phyloP scores from a whole-genome alignment of 805 yeast genomes.

The Starmerella powellii region DNA sequence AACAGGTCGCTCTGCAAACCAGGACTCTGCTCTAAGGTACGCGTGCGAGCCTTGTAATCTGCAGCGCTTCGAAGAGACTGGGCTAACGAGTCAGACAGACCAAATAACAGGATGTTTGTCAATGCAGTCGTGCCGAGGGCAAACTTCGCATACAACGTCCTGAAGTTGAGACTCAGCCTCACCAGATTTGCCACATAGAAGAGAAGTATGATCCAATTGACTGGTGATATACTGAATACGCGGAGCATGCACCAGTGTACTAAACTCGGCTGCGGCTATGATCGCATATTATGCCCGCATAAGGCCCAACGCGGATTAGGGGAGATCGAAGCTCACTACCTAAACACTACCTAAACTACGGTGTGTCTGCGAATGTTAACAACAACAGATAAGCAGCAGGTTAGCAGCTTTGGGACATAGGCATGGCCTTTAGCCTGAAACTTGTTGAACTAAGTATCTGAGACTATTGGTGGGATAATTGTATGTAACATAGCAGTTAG shows the following conservation, averaged over 20 bases:
- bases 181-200: constrained; percentile 24
- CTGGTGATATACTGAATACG: constrained; percentile 25
- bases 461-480: no score
- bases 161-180: constrained; percentile 28
- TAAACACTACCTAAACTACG: no score
- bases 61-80: constrained; percentile 47
- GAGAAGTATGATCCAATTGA: constrained; percentile 29
- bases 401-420: no score
- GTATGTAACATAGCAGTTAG: no score
- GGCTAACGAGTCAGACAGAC: constrained; percentile 84
- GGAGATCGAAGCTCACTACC: no score
- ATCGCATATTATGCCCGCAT: no score
- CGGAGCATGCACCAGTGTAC: constrained; percentile 13
- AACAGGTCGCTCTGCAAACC: constrained; percentile 15
- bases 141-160: constrained; percentile 40
- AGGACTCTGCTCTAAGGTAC: constrained; percentile 2
- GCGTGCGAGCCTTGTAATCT: constrained; percentile 11
- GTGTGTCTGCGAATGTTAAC: no score
- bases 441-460: no score
- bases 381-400: no score
- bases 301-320: neutral
- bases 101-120: constrained; percentile 70
- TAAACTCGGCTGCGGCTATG: no score
- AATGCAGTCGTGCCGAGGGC: constrained; percentile 68
- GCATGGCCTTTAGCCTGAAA: no score